Evolutionary conservation across 2,329 filamentous ascomycete genomes (phyloP).

Genomic region (Fusarium pilosicola): DNA sequence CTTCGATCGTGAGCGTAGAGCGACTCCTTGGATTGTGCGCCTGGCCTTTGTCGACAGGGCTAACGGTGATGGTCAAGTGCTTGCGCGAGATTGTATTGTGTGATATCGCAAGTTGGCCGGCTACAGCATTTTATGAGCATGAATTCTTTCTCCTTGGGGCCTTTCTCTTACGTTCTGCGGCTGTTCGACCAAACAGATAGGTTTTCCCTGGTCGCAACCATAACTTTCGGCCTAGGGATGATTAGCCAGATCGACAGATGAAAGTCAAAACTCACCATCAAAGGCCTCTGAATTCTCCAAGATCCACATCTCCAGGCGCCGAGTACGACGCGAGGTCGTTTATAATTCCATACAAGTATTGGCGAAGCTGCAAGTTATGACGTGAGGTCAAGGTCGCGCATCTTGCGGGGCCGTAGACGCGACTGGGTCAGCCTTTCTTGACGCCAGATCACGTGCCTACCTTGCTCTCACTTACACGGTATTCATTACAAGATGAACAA

Average conservation of each 20-base stretch:
- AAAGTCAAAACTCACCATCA: constrained; percentile 48
- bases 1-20: constrained; percentile 78
- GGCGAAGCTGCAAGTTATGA: constrained; percentile 26
- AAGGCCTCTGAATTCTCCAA: constrained; percentile 68
- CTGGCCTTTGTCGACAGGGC: constrained; percentile 70
- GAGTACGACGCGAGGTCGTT: constrained; percentile 32
- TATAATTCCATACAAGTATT: constrained; percentile 25
- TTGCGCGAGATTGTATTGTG: constrained; percentile 89
- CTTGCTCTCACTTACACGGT: background rate
- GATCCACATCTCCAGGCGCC: constrained; percentile 66
- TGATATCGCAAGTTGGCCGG: constrained; percentile 74
- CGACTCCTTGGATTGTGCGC: constrained; percentile 72
- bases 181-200: constrained; percentile 86
- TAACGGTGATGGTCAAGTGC: constrained; percentile 83
- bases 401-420: constrained; percentile 37
- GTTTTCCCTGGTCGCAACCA: constrained; percentile 89
- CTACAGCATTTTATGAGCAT: constrained; percentile 51
- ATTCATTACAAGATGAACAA: background rate
- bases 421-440: constrained; percentile 9
- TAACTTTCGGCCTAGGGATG: constrained; percentile 60
- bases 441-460: constrained; percentile 44
- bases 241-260: constrained; percentile 1
- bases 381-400: constrained; percentile 42
- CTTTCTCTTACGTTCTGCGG: constrained; percentile 65
- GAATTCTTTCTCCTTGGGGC: too few relatives aligned